phyloP scores from a whole-genome alignment of 108 stramenopile genomes.

The Skeletonema menzelii region DNA sequence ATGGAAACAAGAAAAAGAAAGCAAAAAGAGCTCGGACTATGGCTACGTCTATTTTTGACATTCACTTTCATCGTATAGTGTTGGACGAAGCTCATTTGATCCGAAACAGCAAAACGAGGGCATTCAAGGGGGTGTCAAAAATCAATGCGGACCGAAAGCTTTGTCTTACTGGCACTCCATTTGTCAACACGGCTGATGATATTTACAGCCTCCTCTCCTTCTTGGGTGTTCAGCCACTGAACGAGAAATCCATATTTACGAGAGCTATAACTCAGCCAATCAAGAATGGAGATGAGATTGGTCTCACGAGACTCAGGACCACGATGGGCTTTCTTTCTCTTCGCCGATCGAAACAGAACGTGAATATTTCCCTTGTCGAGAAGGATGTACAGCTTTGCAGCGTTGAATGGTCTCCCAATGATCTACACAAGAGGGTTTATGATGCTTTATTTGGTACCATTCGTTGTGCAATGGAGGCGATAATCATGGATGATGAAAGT shows the following conservation, averaged over 20 bases:
- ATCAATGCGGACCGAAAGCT: constrained; percentile 46
- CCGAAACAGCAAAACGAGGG: constrained; percentile 39
- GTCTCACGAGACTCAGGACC: constrained; percentile 55
- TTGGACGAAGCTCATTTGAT: constrained; percentile 66
- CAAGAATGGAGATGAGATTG: constrained; percentile 52
- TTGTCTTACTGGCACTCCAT: constrained; percentile 55
- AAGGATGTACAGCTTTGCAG: constrained; percentile 44
- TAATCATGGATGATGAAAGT: constrained; percentile 12
- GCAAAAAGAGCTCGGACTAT: constrained; percentile 4
- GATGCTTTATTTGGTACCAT: constrained; percentile 56
- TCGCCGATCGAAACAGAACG: constrained; percentile 52
- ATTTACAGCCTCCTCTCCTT: constrained; percentile 45
- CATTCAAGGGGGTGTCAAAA: constrained; percentile 35
- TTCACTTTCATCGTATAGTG: constrained; percentile 56
- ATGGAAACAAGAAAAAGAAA: constrained; percentile 20
- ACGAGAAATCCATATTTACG: constrained; percentile 42
- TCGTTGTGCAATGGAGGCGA: constrained; percentile 29
- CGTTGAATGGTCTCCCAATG: constrained; percentile 38
- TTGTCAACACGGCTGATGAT: constrained; percentile 53
- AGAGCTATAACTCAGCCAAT: constrained; percentile 56
- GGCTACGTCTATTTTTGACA: constrained; percentile 36
- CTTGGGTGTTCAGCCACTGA: constrained; percentile 48
- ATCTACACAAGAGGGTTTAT: constrained; percentile 52
- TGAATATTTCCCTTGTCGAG: constrained; percentile 36
- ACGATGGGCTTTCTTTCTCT: constrained; percentile 55